Evolutionary conservation across 1,139 yeast genomes (phyloP).

Genomic region (Saccharomyces hybrid): DNA sequence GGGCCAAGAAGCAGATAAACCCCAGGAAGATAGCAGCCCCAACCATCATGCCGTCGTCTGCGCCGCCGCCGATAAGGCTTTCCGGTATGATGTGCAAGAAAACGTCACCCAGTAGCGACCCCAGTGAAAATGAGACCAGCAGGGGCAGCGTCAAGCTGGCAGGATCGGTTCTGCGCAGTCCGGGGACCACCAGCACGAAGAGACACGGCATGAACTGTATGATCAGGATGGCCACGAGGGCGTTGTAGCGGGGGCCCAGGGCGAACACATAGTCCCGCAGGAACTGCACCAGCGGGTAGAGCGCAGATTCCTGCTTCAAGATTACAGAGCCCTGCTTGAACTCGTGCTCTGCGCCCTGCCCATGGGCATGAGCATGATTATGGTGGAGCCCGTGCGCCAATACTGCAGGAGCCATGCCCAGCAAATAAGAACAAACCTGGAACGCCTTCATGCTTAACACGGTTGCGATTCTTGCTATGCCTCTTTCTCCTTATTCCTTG

Average conservation of each 20-base stretch:
- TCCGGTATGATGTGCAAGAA: slow-evolving; percentile 61
- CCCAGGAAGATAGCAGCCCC: slow-evolving; percentile 51
- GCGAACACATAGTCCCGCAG: slow-evolving; percentile 11
- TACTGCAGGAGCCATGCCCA: not conserved
- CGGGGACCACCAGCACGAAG: slow-evolving; percentile 46
- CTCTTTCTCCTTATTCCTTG: not conserved
- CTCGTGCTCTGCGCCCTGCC: not conserved
- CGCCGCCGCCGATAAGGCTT: slow-evolving; percentile 11
- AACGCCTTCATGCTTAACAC: not conserved
- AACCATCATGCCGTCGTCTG: slow-evolving; percentile 2
- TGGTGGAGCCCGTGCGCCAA: slow-evolving; percentile 7
- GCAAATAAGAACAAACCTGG: not conserved
- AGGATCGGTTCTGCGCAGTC: slow-evolving; percentile 19
- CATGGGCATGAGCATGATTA: slow-evolving; percentile 5
- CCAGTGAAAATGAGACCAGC: slow-evolving; percentile 60
- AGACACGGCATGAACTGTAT: slow-evolving; percentile 58
- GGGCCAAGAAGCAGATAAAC: slow-evolving; percentile 44
- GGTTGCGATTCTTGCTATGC: not conserved
- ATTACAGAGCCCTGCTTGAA: not conserved
- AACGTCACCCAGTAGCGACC: slow-evolving; percentile 63
- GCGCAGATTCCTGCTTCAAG: not conserved
- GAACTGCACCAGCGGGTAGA: not conserved
- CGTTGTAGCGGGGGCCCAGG: slow-evolving; percentile 37
- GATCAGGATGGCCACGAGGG: slow-evolving; percentile 52
- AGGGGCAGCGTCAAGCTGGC: slow-evolving; percentile 40